These are phyloP conservation scores for Tolypocladium tundrense DNA, from an alignment of 2,329 filamentous ascomycete species.

Conservation along the genomic window DNA sequence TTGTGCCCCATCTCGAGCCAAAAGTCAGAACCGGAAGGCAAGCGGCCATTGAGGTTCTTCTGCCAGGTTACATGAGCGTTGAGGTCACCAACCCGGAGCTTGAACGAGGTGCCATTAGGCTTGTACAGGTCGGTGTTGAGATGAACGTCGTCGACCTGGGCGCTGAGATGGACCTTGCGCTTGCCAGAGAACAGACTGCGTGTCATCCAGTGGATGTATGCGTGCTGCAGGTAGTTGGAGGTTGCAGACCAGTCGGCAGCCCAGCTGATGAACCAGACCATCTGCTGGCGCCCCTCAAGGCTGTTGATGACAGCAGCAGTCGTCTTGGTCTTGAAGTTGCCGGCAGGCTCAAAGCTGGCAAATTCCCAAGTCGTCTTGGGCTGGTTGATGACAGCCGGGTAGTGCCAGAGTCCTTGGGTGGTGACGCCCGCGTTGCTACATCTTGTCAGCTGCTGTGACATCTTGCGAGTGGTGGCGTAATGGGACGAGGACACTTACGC, in stretches of 20 bases:
- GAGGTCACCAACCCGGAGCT: slow-evolving; percentile 36
- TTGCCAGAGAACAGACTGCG: slow-evolving; percentile 48
- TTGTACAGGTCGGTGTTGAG: slow-evolving; percentile 39
- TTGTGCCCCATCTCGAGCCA: slow-evolving; percentile 46
- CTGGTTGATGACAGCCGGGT: slow-evolving; percentile 45
- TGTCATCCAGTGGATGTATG: slow-evolving; percentile 53
- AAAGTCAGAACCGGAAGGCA: slow-evolving; percentile 40
- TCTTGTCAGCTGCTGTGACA: not conserved
- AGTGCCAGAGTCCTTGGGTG: slow-evolving; percentile 45
- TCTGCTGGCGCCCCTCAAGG: slow-evolving; percentile 45
- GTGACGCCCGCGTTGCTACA: slow-evolving; percentile 31
- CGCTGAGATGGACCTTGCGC: slow-evolving; percentile 41
- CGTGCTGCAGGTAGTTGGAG: slow-evolving; percentile 49
- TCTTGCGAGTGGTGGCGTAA: not conserved
- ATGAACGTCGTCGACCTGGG: slow-evolving; percentile 55
- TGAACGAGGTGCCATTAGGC: slow-evolving; percentile 37
- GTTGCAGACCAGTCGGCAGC: slow-evolving; percentile 32
- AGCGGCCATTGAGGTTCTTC: slow-evolving; percentile 29
- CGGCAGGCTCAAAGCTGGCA: slow-evolving; percentile 39
- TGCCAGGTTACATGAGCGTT: slow-evolving; percentile 33
- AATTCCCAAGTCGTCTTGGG: slow-evolving; percentile 41
- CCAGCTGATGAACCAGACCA: slow-evolving; percentile 50
- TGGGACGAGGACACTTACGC: slow-evolving; percentile 14
- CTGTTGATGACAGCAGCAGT: slow-evolving; percentile 51
- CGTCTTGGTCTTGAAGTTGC: slow-evolving; percentile 23